Percentiles rank a stretch among this genome's conserved stretches.
These are phyloP conservation scores for Geotrichum australiense DNA, from an alignment of 1,139 yeast genomes.

Conservation along the genomic window DNA sequence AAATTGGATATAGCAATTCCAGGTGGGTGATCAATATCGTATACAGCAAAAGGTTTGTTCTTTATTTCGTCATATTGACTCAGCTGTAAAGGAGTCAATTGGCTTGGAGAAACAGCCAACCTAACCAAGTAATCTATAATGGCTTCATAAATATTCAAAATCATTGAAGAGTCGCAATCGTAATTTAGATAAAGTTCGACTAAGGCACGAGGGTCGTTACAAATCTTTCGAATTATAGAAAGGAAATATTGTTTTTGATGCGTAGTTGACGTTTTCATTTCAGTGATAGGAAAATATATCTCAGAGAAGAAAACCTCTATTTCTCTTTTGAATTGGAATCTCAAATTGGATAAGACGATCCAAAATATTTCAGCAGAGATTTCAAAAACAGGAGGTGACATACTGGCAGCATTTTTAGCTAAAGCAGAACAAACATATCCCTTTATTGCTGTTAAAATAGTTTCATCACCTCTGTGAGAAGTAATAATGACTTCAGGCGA, in stretches of 20 bases:
- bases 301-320: constrained; percentile 91
- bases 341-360: constrained; percentile 72
- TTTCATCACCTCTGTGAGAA: constrained; percentile 53
- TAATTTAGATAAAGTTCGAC: constrained; percentile 91
- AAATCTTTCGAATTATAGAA: constrained; percentile 67
- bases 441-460: constrained; percentile 72
- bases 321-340: constrained; percentile 84
- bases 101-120: constrained; percentile 64
- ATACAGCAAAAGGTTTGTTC: constrained; percentile 59
- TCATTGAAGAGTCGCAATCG: constrained; percentile 73
- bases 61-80: constrained; percentile 57
- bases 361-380: constrained; percentile 89
- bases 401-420: constrained; percentile 89
- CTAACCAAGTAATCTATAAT: constrained; percentile 71
- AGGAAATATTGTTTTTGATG: constrained; percentile 88
- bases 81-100: constrained; percentile 63
- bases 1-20: constrained; percentile 62
- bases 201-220: constrained; percentile 83
- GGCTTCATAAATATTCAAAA: constrained; percentile 82
- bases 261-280: constrained; percentile 81
- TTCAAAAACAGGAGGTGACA: constrained; percentile 87
- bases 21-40: constrained; percentile 66
- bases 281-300: constrained; percentile 89
- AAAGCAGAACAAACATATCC: constrained; percentile 77
- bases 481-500: constrained; percentile 56